phyloP scores from a whole-genome alignment of 495 filamentous ascomycete species.

The Letharia columbiana region DNA sequence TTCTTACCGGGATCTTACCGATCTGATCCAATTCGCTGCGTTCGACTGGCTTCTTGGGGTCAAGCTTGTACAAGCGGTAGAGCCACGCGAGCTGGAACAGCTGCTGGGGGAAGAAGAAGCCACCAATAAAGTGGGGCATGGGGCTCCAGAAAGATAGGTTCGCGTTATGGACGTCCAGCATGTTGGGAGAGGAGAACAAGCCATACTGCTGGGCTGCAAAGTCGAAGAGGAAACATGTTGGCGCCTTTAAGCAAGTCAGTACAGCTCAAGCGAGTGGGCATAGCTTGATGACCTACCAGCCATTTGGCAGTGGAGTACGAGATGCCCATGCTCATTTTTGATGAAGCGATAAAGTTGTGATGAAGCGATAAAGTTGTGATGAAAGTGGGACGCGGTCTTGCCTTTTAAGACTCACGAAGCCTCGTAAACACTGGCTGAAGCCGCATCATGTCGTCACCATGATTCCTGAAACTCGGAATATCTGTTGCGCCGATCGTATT shows the following conservation, averaged over 20 bases:
- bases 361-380: neutral
- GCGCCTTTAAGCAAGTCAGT: slow-evolving; percentile 26
- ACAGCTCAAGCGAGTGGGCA: neutral
- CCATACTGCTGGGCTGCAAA: slow-evolving; percentile 43
- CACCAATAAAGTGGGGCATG: slow-evolving; percentile 44
- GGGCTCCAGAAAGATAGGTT: slow-evolving; percentile 46
- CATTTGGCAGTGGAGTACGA: slow-evolving; percentile 34
- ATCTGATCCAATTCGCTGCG: slow-evolving; percentile 29
- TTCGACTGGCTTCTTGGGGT: slow-evolving; percentile 29
- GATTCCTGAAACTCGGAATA: neutral
- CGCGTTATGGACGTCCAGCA: slow-evolving; percentile 42
- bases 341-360: too few relatives aligned
- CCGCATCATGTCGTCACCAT: slow-evolving; percentile 15
- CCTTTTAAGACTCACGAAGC: too few relatives aligned
- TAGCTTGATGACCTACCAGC: slow-evolving; percentile 22
- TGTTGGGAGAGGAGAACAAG: slow-evolving; percentile 39
- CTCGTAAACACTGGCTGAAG: neutral
- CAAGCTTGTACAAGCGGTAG: slow-evolving; percentile 39
- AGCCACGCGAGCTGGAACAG: slow-evolving; percentile 45
- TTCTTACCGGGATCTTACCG: neutral
- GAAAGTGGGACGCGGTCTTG: neutral
- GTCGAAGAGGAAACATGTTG: slow-evolving; percentile 40
- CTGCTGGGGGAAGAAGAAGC: slow-evolving; percentile 48
- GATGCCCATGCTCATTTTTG: slow-evolving; percentile 28
- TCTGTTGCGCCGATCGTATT: slow-evolving; percentile 5